Evolutionary conservation across 2,329 filamentous ascomycete genomes (phyloP), one percentile per base, ranked within the genome.

Genomic region (Claviceps digitariae): DNA sequence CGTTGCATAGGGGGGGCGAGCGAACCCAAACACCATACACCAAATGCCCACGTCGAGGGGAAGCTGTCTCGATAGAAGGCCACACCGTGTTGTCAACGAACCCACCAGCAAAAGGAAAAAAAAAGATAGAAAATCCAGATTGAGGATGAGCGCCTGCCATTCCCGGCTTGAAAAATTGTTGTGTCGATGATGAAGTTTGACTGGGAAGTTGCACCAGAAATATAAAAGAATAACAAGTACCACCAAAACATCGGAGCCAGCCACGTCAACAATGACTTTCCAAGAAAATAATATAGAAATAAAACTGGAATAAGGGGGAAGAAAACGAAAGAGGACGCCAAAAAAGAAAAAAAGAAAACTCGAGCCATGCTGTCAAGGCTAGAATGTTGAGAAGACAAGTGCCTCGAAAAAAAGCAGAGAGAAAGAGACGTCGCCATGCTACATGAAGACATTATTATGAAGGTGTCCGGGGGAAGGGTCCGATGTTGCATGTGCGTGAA

Each of bases 381-480:
- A 48, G 31, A 47, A 48, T 48, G 21, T 29, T 29, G 8, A 63
- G 61, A 62, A 61, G 25, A 47, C 57, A 58, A 58, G 49, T 55
- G 59, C 58, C 59, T 59, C 58, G 3, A 10, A 21, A 4, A 43
- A 5, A 43, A 8, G 17, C 13, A 44, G 20, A 44, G 21, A 23
- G 12, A 2, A 44, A 44, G 21, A 63, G 63, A 68, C 66, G 65
- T 66, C 66, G 57, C 62, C 63, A 67, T 67, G 66, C 67, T 66
- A 60, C 61, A 66, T 65, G 57, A 67, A 65, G 61, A 64, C 61
- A 56, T 61, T 59, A 56, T 61, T 59, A 61, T 58, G 60, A 62
- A 58, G 56, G 57, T 36, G 56, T 61, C 8, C 27, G 27, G 27
- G 59, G 59, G 60, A 57, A 60, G 53, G 47, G 54, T 55, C 8